Conservation (phyloP, 2,329 filamentous ascomycete genomes). For the Colletotrichum zoysiae region DNA sequence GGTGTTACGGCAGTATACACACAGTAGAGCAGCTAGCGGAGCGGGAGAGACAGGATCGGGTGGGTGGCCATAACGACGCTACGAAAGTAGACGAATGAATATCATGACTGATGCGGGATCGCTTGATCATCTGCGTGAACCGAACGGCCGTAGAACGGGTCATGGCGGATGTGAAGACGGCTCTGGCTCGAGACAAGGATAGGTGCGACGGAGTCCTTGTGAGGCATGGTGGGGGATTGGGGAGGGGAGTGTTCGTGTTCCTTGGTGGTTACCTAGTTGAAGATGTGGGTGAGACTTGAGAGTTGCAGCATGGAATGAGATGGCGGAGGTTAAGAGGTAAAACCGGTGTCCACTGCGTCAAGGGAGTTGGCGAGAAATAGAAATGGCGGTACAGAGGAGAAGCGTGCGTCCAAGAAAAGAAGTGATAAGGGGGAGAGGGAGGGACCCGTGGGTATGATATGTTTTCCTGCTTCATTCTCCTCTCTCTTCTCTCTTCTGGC, state of each 20-base stretch:
- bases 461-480: conserved; percentile 11
- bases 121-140: conserved; percentile 22
- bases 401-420: not conserved
- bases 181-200: not conserved
- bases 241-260: not conserved
- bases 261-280: not conserved
- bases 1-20: conserved; percentile 9
- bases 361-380: not conserved
- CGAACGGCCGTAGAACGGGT: not conserved
- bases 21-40: conserved; percentile 39
- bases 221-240: not conserved
- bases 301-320: not conserved
- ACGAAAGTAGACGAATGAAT: conserved; percentile 40
- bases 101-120: conserved; percentile 39
- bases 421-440: not conserved
- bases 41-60: conserved; percentile 21
- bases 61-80: conserved; percentile 32
- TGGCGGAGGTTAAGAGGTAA: not conserved
- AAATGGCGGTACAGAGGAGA: not conserved
- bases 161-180: not conserved
- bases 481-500: conserved; percentile 13
- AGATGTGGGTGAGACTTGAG: not conserved
- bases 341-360: not conserved
- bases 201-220: not conserved
- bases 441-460: conserved; percentile 16